Percentiles rank a stretch among this genome's conserved stretches.
Evolutionary conservation across 1,139 yeast genomes (phyloP).

Genomic region (Geotrichum bryndzae): DNA sequence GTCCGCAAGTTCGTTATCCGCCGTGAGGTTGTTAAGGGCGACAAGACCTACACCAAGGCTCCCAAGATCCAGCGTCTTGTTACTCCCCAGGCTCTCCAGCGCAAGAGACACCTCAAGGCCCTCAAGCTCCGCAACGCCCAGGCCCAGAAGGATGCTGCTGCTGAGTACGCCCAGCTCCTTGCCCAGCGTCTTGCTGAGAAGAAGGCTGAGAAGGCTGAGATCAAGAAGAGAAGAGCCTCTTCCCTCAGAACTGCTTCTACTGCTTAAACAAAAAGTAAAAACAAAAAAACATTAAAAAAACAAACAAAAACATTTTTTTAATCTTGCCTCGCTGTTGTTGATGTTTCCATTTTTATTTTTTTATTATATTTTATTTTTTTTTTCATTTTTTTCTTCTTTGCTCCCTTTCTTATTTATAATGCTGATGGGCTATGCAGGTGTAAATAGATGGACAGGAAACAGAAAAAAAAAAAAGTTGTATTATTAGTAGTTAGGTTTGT

Average conservation of each 20-base stretch:
- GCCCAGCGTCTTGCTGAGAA: conserved; percentile 97
- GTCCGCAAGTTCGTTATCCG: conserved; percentile 94
- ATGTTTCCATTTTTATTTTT: no score
- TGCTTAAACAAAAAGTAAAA: conserved; percentile 17
- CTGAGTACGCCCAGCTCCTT: conserved; percentile 98
- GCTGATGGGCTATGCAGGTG: neutral
- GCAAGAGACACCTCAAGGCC: conserved; percentile 96
- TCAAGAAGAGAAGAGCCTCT: conserved; percentile 99
- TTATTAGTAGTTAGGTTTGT: neutral
- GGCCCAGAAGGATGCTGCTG: conserved; percentile 99
- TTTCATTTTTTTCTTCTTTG: no score
- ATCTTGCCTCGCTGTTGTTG: no score
- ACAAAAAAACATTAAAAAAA: no score
- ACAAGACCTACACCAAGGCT: conserved; percentile 98
- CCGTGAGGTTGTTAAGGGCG: conserved; percentile 98
- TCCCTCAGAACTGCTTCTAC: conserved; percentile 59
- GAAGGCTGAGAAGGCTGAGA: conserved; percentile 97
- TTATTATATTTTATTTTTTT: no score
- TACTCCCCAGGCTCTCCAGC: conserved; percentile 98
- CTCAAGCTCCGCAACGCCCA: conserved; percentile 95
- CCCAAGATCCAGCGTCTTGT: conserved; percentile 99
- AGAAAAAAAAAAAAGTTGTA: neutral
- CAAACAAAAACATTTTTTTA: no score
- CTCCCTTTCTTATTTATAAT: neutral
- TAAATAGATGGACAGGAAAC: neutral